Evolutionary conservation across 441 rosid genomes (phyloP), one percentile per base, ranked within the genome.

Genomic region (Geranium incanum): DNA sequence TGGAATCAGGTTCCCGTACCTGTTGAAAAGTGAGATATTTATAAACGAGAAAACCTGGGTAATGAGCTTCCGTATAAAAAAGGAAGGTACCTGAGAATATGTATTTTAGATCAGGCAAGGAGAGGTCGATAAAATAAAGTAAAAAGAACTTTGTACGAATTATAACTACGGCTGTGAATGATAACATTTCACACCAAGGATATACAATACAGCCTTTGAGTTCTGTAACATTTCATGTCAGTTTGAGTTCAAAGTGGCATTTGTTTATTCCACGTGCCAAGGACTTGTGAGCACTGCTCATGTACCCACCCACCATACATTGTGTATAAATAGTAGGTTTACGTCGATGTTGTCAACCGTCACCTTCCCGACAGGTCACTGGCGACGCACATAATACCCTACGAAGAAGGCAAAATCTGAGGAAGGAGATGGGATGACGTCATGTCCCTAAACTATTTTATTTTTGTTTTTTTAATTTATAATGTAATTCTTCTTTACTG

Each of bases 31-130:
- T 36, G 95, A 90, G 62, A 90, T 86, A 73, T 92, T 95, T 85
- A 92, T 86, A 86, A 95, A 95, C 72, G 98, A 95, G 80, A 92
- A 95, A 74, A 95, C 98, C 80, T 95, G 99, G 76, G 98, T 95
- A 70, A 89, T 78, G 60, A 95, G 93, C 85, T 95, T 95, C 43
- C 98, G 96, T 71, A 95, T 90, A 85, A 95, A 95, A 83, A 92
- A 95, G 41, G 97, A 88, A 70, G 98, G 99, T 67, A 95, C 97
- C 99, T 95, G 78, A 64, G 78, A 59, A 67, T 16, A 80, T 50
- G 76, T 64, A 50, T n/a, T 50, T 66, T 23, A 62, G 41, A 68
- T 84, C 60, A 77, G 76, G 65, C 43, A 72, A 11, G 4, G 23
- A 36, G 18, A 59, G 9, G 18, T 5, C 28, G 67, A 64, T 45